Percentiles rank a stretch among this genome's conserved stretches.
phyloP scores from a whole-genome alignment of 345 rosid genomes.

The Aegle marmelos region DNA sequence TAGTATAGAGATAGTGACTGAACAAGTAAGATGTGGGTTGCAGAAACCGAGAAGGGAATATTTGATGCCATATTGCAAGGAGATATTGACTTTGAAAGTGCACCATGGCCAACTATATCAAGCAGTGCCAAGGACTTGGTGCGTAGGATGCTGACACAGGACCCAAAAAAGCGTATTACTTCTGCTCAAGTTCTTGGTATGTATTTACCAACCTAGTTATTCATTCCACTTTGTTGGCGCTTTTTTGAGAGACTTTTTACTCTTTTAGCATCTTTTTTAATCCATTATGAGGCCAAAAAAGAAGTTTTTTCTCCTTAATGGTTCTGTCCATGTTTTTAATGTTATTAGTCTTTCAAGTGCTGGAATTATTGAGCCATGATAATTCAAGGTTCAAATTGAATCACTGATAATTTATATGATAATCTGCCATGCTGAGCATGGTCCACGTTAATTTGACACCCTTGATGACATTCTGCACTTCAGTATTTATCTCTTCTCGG shows the following conservation, averaged over 20 bases:
- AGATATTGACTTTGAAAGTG: conserved; percentile 61
- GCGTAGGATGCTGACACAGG: conserved; percentile 66
- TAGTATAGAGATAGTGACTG: background rate
- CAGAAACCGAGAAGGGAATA: conserved; percentile 80
- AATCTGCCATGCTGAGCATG: background rate
- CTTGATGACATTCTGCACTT: background rate
- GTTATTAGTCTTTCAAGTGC: background rate
- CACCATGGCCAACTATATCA: conserved; percentile 87
- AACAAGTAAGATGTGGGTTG: conserved; percentile 7
- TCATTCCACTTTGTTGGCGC: background rate
- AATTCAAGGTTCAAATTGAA: background rate
- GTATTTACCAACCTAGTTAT: background rate
- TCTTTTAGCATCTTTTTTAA: background rate
- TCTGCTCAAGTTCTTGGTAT: conserved; percentile 76
- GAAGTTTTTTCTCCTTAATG: background rate
- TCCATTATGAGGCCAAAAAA: background rate
- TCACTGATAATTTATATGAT: background rate
- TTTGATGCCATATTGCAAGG: conserved; percentile 76
- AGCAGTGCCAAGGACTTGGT: conserved; percentile 80
- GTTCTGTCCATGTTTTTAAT: background rate
- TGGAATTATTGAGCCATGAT: background rate
- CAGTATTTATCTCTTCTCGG: background rate
- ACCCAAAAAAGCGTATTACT: conserved; percentile 66
- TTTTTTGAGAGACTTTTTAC: background rate
- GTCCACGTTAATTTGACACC: background rate